Conservation (phyloP, 768 basidiomycete genomes). For the Macrolepiota fuliginosa region DNA sequence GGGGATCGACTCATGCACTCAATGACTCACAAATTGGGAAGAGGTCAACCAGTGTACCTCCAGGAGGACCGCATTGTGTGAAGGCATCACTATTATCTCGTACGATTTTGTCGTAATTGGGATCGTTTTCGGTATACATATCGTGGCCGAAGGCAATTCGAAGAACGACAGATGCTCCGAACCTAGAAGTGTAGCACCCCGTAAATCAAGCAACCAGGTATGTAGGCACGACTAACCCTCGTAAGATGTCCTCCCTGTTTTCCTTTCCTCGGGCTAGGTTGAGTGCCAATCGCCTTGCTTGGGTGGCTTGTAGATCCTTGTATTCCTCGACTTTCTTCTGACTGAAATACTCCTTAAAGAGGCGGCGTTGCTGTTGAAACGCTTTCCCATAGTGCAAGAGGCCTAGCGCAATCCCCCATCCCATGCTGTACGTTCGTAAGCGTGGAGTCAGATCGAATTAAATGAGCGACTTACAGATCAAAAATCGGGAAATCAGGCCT, state of each 20-base stretch:
- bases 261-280: not conserved
- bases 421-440: not conserved
- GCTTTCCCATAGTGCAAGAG: not conserved
- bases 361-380: constrained; percentile 5
- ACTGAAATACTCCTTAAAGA: constrained; percentile 4
- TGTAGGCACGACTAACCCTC: not conserved
- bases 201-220: not conserved
- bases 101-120: not conserved
- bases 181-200: not conserved
- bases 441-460: not conserved
- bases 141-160: not conserved
- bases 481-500: not conserved
- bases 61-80: constrained; percentile 3
- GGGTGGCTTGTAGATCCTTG: not conserved
- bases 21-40: constrained; percentile 2
- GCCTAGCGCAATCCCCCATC: not conserved
- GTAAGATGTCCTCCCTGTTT: not conserved
- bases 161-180: not conserved
- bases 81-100: not conserved
- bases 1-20: too few relatives aligned
- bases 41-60: constrained; percentile 7
- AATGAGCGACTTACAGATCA: not conserved
- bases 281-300: not conserved
- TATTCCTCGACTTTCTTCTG: not conserved
- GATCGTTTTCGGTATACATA: not conserved